Conservation (phyloP, 768 basidiomycete genomes). For the Vararia minispora region DNA sequence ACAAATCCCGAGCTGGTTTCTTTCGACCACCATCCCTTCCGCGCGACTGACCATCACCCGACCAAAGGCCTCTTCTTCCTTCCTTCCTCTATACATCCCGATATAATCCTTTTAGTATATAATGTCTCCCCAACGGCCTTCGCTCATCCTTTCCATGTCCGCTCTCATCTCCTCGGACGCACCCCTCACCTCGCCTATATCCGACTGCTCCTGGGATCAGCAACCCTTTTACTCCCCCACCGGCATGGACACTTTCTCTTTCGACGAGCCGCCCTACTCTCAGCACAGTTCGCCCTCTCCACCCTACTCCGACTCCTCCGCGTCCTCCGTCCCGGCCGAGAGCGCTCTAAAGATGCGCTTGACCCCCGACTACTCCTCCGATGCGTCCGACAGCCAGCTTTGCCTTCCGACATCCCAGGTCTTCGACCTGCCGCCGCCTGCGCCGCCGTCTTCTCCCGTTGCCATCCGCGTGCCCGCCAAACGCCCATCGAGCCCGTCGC, state of each 20-base stretch:
- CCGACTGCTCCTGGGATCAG: slow-evolving; percentile 41
- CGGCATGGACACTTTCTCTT: slow-evolving; percentile 20
- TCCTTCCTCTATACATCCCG: slow-evolving; percentile 9
- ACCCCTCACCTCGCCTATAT: slow-evolving; percentile 42
- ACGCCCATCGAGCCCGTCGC: slow-evolving; percentile 20
- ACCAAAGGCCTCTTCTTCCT: slow-evolving; percentile 10
- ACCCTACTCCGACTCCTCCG: slow-evolving; percentile 32
- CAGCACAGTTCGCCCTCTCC: slow-evolving; percentile 30
- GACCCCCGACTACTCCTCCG: slow-evolving; percentile 30
- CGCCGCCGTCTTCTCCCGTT: slow-evolving; percentile 22
- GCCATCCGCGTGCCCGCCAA: slow-evolving; percentile 19
- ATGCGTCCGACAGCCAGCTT: slow-evolving; percentile 35
- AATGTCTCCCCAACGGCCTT: slow-evolving; percentile 16
- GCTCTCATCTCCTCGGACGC: slow-evolving; percentile 49
- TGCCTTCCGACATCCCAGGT: slow-evolving; percentile 66
- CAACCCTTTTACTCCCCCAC: slow-evolving; percentile 29
- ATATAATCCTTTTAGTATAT: slow-evolving; percentile 9
- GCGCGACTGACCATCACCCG: slow-evolving; percentile 13
- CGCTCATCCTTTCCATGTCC: slow-evolving; percentile 34
- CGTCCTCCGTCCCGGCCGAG: slow-evolving; percentile 21
- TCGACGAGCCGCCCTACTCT: slow-evolving; percentile 14
- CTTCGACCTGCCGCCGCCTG: slow-evolving; percentile 43
- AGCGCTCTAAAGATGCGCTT: slow-evolving; percentile 42
- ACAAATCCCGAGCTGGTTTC: too few relatives aligned
- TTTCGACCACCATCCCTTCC: slow-evolving; percentile 5